Evolutionary conservation across 2,329 filamentous ascomycete genomes (phyloP).

Genomic region (Penicillium sp.): DNA sequence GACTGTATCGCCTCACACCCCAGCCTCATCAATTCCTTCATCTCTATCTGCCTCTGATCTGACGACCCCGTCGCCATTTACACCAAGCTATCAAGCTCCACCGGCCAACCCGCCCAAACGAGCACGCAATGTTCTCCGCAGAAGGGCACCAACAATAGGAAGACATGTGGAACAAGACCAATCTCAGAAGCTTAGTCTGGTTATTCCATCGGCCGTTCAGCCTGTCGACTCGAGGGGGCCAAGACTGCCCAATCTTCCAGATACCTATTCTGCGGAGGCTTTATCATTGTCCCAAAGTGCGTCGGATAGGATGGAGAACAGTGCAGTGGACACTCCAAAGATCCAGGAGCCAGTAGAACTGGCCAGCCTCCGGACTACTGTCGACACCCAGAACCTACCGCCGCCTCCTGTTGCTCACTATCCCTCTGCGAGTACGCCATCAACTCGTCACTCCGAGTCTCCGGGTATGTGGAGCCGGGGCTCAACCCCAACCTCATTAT

Average conservation of each 20-base stretch:
- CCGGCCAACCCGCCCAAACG: slow-evolving; percentile 31
- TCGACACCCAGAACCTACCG: slow-evolving; percentile 42
- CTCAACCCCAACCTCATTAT: slow-evolving; percentile 55
- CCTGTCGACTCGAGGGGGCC: slow-evolving; percentile 23
- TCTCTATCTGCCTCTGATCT: slow-evolving; percentile 23
- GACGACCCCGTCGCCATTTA: slow-evolving; percentile 15
- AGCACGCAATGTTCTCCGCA: slow-evolving; percentile 46
- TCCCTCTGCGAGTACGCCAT: slow-evolving; percentile 48
- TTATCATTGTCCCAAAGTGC: slow-evolving; percentile 20
- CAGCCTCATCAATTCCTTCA: slow-evolving; percentile 16
- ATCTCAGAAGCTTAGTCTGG: slow-evolving; percentile 37
- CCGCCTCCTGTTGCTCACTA: slow-evolving; percentile 45
- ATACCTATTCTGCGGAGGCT: slow-evolving; percentile 20
- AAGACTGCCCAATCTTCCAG: slow-evolving; percentile 10
- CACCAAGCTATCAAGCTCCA: slow-evolving; percentile 22
- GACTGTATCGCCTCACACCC: slow-evolving; percentile 18
- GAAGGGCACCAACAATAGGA: slow-evolving; percentile 48
- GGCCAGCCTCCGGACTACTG: slow-evolving; percentile 41
- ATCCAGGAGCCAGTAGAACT: slow-evolving; percentile 42
- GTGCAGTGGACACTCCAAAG: slow-evolving; percentile 20
- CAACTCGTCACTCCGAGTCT: slow-evolving; percentile 51
- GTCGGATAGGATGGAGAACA: slow-evolving; percentile 20
- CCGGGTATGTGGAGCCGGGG: slow-evolving; percentile 52
- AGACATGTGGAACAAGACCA: slow-evolving; percentile 34
- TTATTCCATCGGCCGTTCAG: slow-evolving; percentile 33